These are phyloP conservation scores for Phytophthora megakarya DNA, from an alignment of 352 stramenopile genomes.

Conservation along the genomic window DNA sequence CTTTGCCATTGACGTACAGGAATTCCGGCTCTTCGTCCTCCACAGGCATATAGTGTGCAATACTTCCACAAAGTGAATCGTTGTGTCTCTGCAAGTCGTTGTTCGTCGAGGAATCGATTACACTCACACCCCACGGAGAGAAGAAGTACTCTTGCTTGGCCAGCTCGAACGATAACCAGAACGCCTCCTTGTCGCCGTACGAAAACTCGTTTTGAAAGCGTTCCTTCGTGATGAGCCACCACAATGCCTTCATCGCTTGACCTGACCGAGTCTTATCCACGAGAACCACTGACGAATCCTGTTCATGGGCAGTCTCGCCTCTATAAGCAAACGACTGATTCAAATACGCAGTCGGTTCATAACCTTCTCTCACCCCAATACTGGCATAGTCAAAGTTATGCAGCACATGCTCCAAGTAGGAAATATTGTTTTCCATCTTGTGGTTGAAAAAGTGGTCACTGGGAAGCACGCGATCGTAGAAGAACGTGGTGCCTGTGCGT, in stretches of 20 bases:
- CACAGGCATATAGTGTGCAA: conserved; percentile 49
- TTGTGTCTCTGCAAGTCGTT: conserved; percentile 38
- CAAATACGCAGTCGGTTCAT: too few relatives aligned
- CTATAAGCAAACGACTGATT: too few relatives aligned
- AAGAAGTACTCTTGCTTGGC: conserved; percentile 48
- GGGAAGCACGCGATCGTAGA: background rate
- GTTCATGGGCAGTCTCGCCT: too few relatives aligned
- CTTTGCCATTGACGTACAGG: conserved; percentile 61
- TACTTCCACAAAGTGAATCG: conserved; percentile 45
- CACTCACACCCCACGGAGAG: conserved; percentile 43
- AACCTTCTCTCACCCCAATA: too few relatives aligned
- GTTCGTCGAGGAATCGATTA: conserved; percentile 33
- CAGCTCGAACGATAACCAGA: conserved; percentile 50
- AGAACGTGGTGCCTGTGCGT: background rate
- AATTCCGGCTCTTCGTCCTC: conserved; percentile 34
- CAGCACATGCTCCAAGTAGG: too few relatives aligned
- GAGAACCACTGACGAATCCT: too few relatives aligned
- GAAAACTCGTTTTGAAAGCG: conserved; percentile 34
- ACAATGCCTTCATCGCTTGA: too few relatives aligned
- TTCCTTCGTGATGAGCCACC: too few relatives aligned
- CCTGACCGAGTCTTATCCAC: too few relatives aligned
- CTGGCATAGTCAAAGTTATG: too few relatives aligned
- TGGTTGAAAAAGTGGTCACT: too few relatives aligned
- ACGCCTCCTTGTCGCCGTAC: conserved; percentile 50
- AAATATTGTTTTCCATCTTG: too few relatives aligned